A percentile compares a stretch with the other conserved stretches of the same genome.
These are phyloP conservation scores for Fusarium burgessii DNA, from an alignment of 2,329 filamentous ascomycete species.

Conservation along the genomic window DNA sequence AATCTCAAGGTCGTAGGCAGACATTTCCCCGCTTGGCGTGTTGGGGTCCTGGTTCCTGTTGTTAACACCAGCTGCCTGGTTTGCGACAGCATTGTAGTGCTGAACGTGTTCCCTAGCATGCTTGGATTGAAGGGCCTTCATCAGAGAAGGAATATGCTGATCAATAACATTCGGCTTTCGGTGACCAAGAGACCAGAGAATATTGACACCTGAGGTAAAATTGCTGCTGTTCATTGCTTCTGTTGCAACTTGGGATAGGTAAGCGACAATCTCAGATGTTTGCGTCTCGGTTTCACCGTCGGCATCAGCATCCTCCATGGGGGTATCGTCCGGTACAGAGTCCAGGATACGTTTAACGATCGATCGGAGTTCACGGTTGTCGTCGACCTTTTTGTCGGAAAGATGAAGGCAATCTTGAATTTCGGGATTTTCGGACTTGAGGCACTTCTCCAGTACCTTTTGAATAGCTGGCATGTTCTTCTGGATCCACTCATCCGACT, in stretches of 20 bases:
- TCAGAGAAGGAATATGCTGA: constrained; percentile 85
- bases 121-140: constrained; percentile 94
- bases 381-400: constrained; percentile 75
- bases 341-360: constrained; percentile 86
- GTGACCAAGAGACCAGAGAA: constrained; percentile 90
- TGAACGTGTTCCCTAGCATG: constrained; percentile 93
- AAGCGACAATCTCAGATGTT: constrained; percentile 87
- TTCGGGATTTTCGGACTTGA: constrained; percentile 90
- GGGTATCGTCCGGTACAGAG: constrained; percentile 81
- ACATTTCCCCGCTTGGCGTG: constrained; percentile 67
- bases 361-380: constrained; percentile 77
- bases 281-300: constrained; percentile 86
- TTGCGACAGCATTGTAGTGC: constrained; percentile 72
- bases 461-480: constrained; percentile 82
- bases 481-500: constrained; percentile 90
- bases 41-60: constrained; percentile 65
- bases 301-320: constrained; percentile 81
- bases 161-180: constrained; percentile 90
- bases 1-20: constrained; percentile 84
- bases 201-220: constrained; percentile 90
- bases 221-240: constrained; percentile 86
- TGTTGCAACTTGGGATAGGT: constrained; percentile 85
- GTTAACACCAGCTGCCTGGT: constrained; percentile 59
- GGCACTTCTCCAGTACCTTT: constrained; percentile 87
- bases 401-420: constrained; percentile 92